Conservation (phyloP, 2,329 filamentous ascomycete genomes). For the Aspergillus aculeatinus region DNA sequence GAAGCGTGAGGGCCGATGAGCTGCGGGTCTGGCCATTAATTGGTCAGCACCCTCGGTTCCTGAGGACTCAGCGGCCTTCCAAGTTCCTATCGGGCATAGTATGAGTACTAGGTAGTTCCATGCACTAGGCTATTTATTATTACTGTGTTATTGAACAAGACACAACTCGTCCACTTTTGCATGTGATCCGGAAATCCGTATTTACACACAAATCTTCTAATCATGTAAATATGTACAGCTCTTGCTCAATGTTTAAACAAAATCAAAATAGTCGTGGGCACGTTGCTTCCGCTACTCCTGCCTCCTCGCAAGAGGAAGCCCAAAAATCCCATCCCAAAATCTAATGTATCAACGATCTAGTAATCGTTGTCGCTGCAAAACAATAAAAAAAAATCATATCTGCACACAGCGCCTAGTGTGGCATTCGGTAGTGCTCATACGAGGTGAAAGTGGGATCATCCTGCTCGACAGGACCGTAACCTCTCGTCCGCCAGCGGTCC, state of each 20-base stretch:
- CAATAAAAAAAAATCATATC: background rate
- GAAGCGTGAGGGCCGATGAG: background rate
- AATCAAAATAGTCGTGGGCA: constrained; percentile 7
- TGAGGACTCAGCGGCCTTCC: background rate
- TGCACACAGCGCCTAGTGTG: constrained; percentile 17
- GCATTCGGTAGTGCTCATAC: constrained; percentile 35
- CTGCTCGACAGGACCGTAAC: constrained; percentile 40
- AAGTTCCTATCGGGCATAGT: no score
- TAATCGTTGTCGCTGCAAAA: constrained; percentile 1
- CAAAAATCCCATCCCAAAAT: constrained; percentile 4
- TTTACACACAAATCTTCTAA: background rate
- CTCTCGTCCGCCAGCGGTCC: constrained; percentile 37
- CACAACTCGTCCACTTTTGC: background rate
- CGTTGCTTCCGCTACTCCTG: constrained; percentile 3
- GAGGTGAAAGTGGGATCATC: constrained; percentile 35
- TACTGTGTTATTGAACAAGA: background rate
- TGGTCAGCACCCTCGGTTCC: constrained; percentile 12
- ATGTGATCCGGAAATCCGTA: background rate
- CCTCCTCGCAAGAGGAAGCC: background rate
- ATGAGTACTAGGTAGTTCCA: no score
- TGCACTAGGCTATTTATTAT: no score
- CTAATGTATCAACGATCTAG: background rate
- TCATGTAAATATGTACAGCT: background rate
- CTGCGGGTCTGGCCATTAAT: constrained; percentile 16
- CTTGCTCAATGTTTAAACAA: constrained; percentile 2